Percentiles rank a stretch among this genome's conserved stretches.
Conservation (phyloP, 2,329 filamentous ascomycete genomes). For the Fusarium continuum region DNA sequence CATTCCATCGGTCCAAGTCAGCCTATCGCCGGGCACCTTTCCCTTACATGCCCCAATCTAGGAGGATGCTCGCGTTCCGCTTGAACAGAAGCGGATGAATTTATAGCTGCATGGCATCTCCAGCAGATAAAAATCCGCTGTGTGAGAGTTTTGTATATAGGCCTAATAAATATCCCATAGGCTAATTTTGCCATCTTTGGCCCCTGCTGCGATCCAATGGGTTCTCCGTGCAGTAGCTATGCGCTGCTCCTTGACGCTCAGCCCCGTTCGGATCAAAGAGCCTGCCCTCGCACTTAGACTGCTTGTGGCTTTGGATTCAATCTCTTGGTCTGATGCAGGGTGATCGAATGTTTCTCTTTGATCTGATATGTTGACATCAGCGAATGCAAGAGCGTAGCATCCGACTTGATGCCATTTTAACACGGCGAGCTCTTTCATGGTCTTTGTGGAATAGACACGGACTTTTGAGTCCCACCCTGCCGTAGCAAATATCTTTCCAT, state of each 20-base stretch:
- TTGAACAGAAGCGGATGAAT: background rate
- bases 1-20: background rate
- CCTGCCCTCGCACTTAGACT: background rate
- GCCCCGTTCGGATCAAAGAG: constrained; percentile 8
- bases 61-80: background rate
- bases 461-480: constrained; percentile 90
- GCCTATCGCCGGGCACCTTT: background rate
- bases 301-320: background rate
- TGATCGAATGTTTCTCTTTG: background rate
- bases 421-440: constrained; percentile 87
- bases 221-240: constrained; percentile 71
- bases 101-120: background rate
- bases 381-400: constrained; percentile 84
- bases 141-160: background rate
- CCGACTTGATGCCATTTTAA: constrained; percentile 94
- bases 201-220: constrained; percentile 90
- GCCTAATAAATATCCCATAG: constrained; percentile 90
- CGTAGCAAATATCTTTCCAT: constrained; percentile 85
- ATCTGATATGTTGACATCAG: constrained; percentile 48
- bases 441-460: constrained; percentile 82
- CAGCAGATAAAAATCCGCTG: background rate
- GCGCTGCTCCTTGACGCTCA: constrained; percentile 68
- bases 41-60: background rate
- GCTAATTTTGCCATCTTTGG: constrained; percentile 94
- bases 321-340: background rate